Evolutionary conservation across 768 basidiomycete species (phyloP), one percentile per base, ranked within the genome.

Genomic region (Tricholoma sp.): DNA sequence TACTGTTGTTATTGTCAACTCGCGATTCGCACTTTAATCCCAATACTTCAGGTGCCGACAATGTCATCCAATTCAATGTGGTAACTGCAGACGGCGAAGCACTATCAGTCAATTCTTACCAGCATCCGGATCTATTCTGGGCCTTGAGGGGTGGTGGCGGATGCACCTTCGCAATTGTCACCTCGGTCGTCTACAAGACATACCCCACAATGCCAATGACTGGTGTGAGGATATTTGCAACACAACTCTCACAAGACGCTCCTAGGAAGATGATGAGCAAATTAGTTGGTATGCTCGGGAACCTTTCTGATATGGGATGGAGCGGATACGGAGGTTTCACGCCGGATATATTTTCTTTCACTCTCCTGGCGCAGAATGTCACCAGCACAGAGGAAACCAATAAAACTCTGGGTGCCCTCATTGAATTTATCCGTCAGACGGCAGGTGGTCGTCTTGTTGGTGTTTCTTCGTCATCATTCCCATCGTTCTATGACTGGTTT

Each of bases 71-170:
- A 56, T 73, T 76, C 60, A 71, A 72, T 43, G 67, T 79, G 24
- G 72, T 80, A 46, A 78, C 75, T 1, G 73, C 78, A 0, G 69
- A 73, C 55, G 79, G 79, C 1, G 47, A 65, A 32, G 59, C 68
- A 53, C 68, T 71, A 14, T 69, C 68, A 3, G 76, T 72, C 12
- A 77, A 76, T 59, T 64, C 64, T 0, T 64, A 61, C 16, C 67
- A 76, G 52, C 72, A 79, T 54, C n/a, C 62, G 11, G 78, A 80
- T 52, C 71, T 80, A 0, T 79, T 77, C 64, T 79, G 72, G 67
- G 78, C 75, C 0, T 59, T 80, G 11, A 66, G 75, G 8, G 79
- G 79, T 12, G 77, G 77, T 0, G 78, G 74, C 1, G 72, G 73
- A 1, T 66, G 67, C 16, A 70, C 72, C 0, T 75, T 69, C 45